Evolutionary conservation across 495 filamentous ascomycete species (phyloP).

Genomic region (Penicillium daleae): DNA sequence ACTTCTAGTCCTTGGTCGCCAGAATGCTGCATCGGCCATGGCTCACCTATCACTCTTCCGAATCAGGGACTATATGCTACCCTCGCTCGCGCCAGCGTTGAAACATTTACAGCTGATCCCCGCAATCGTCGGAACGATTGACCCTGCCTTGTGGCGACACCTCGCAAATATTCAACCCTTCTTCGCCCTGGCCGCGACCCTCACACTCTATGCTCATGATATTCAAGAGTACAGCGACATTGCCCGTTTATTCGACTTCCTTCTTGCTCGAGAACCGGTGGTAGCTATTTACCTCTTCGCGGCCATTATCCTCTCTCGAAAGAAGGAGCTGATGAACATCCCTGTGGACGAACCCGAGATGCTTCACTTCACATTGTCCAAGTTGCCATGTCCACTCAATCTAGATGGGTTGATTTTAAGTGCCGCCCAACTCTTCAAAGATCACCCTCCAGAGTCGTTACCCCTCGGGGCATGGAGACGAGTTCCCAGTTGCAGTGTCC

Average conservation of each 20-base stretch:
- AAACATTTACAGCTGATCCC: slow-evolving; percentile 84
- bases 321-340: slow-evolving; percentile 79
- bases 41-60: slow-evolving; percentile 81
- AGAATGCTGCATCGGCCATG: slow-evolving; percentile 59
- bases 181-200: slow-evolving; percentile 86
- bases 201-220: slow-evolving; percentile 96
- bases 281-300: slow-evolving; percentile 92
- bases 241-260: slow-evolving; percentile 85
- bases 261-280: slow-evolving; percentile 81
- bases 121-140: slow-evolving; percentile 70
- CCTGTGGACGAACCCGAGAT: slow-evolving; percentile 89
- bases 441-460: slow-evolving; percentile 74
- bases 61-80: slow-evolving; percentile 97
- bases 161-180: slow-evolving; percentile 80
- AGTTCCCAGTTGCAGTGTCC: slow-evolving; percentile 74
- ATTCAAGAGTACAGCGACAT: slow-evolving; percentile 88
- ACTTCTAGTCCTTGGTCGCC: slow-evolving; percentile 74
- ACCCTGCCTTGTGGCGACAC: slow-evolving; percentile 70
- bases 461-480: slow-evolving; percentile 64
- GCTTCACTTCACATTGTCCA: slow-evolving; percentile 85
- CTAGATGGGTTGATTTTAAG: slow-evolving; percentile 73
- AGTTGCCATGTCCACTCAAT: slow-evolving; percentile 82
- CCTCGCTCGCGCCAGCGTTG: slow-evolving; percentile 78
- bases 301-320: slow-evolving; percentile 78
- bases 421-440: slow-evolving; percentile 63